Evolutionary conservation across 2,329 filamentous ascomycete genomes (phyloP).

Genomic region (Cladosporium sp.): DNA sequence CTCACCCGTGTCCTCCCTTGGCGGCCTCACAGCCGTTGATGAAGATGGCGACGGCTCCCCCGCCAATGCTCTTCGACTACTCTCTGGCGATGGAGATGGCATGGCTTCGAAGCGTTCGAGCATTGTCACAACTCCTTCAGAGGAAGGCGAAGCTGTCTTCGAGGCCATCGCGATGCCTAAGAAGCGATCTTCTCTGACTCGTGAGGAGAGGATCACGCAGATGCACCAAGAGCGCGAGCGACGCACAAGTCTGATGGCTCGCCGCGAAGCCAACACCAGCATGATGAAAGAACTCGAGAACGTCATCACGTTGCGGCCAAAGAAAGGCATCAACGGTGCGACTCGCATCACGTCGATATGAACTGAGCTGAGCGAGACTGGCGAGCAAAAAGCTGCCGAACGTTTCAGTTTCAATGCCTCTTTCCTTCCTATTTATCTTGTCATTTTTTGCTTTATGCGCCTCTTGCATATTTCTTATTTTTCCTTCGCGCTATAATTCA

Average conservation of each 20-base stretch:
- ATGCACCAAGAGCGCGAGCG: conserved; percentile 84
- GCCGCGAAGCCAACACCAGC: conserved; percentile 76
- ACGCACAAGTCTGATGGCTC: conserved; percentile 71
- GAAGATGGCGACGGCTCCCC: conserved; percentile 57
- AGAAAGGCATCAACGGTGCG: conserved; percentile 20
- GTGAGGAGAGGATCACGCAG: conserved; percentile 84
- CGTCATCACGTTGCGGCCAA: conserved; percentile 60
- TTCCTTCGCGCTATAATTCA: neutral
- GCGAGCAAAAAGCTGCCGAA: neutral
- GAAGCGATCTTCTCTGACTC: conserved; percentile 66
- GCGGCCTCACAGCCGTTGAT: conserved; percentile 61
- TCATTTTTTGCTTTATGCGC: neutral
- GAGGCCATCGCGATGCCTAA: conserved; percentile 82
- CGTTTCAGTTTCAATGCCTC: neutral
- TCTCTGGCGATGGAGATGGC: conserved; percentile 67
- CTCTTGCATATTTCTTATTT: neutral
- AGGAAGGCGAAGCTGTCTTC: conserved; percentile 63
- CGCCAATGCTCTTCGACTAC: conserved; percentile 71
- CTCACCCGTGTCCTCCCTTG: conserved; percentile 57
- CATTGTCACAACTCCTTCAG: conserved; percentile 54
- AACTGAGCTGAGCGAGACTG: neutral
- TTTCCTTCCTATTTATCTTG: neutral
- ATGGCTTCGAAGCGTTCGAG: conserved; percentile 46
- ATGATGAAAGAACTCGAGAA: conserved; percentile 94
- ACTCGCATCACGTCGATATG: conserved; percentile 23